phyloP scores from a whole-genome alignment of 2,329 filamentous ascomycete species.

The Cladorrhinum sp. region DNA sequence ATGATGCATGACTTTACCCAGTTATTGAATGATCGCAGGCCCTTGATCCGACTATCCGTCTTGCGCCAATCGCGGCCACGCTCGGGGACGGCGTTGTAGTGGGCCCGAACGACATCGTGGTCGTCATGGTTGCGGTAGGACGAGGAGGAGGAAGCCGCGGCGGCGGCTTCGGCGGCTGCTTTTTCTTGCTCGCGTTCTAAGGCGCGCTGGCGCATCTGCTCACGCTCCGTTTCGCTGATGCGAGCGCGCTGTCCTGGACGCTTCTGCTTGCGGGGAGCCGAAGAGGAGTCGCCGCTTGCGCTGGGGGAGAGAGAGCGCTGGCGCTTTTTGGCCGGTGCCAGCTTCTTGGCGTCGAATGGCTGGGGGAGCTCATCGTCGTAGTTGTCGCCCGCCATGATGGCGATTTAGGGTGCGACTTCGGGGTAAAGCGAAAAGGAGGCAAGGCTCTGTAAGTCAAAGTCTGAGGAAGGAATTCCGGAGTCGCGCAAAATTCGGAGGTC shows the following conservation, averaged over 20 bases:
- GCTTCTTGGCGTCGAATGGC: constrained; percentile 57
- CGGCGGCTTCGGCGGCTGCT: constrained; percentile 40
- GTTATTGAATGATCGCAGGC: constrained; percentile 92
- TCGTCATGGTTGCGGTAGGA: constrained; percentile 46
- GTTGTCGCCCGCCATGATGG: constrained; percentile 26
- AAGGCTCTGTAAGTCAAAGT: neutral
- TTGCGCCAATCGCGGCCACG: constrained; percentile 91
- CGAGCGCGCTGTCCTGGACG: constrained; percentile 65
- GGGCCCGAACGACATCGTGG: constrained; percentile 83
- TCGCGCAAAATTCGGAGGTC: neutral
- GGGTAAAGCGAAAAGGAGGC: neutral
- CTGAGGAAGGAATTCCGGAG: neutral
- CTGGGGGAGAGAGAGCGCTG: constrained; percentile 50
- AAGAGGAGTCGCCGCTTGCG: constrained; percentile 9
- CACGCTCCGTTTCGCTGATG: constrained; percentile 64
- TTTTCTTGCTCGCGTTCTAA: constrained; percentile 48
- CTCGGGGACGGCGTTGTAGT: constrained; percentile 95
- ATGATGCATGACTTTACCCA: constrained; percentile 98
- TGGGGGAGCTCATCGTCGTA: constrained; percentile 50
- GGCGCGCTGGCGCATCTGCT: constrained; percentile 61
- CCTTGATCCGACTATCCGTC: constrained; percentile 93
- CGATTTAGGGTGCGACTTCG: neutral
- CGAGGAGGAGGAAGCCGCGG: constrained; percentile 32
- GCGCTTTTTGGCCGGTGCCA: constrained; percentile 58
- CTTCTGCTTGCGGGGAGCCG: constrained; percentile 60